phyloP scores from a whole-genome alignment of 352 stramenopile genomes.

The Phytophthora fragariaefolia region DNA sequence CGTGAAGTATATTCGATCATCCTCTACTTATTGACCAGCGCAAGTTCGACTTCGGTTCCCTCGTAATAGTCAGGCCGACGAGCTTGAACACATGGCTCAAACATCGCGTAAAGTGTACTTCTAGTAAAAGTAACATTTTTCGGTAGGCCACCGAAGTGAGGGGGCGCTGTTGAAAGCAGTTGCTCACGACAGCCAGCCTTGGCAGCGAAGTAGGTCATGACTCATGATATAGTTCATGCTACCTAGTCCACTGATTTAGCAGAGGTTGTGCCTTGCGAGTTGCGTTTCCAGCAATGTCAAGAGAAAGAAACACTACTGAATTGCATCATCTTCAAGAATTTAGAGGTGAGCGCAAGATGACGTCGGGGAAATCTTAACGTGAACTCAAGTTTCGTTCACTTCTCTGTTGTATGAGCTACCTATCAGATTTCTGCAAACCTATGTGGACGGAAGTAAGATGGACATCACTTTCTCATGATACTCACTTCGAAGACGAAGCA shows the following conservation, averaged over 20 bases:
- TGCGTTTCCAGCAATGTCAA: neutral
- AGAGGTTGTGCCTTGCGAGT: neutral
- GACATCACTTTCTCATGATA: conserved; percentile 51
- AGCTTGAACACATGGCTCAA: conserved; percentile 12
- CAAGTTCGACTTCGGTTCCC: conserved; percentile 68
- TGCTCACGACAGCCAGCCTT: conserved; percentile 19
- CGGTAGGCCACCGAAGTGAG: conserved; percentile 11
- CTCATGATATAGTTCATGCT: conserved; percentile 14
- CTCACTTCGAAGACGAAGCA: conserved; percentile 54
- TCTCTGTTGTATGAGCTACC: neutral
- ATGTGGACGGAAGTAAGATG: conserved; percentile 30
- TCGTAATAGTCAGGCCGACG: conserved; percentile 63
- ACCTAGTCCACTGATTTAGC: too few relatives aligned
- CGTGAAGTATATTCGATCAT: conserved; percentile 63
- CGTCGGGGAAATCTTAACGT: neutral
- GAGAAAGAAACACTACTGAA: neutral
- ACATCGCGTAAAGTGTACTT: conserved; percentile 3
- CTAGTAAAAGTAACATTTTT: too few relatives aligned
- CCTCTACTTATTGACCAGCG: conserved; percentile 61
- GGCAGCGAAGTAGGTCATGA: conserved; percentile 12
- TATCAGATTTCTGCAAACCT: neutral
- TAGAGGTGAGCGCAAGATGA: too few relatives aligned
- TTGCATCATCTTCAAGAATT: neutral
- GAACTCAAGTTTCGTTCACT: neutral
- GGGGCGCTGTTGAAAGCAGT: conserved; percentile 17